These are phyloP conservation scores for Fusarium sp. DNA, from an alignment of 2,329 filamentous ascomycete species.

Conservation along the genomic window DNA sequence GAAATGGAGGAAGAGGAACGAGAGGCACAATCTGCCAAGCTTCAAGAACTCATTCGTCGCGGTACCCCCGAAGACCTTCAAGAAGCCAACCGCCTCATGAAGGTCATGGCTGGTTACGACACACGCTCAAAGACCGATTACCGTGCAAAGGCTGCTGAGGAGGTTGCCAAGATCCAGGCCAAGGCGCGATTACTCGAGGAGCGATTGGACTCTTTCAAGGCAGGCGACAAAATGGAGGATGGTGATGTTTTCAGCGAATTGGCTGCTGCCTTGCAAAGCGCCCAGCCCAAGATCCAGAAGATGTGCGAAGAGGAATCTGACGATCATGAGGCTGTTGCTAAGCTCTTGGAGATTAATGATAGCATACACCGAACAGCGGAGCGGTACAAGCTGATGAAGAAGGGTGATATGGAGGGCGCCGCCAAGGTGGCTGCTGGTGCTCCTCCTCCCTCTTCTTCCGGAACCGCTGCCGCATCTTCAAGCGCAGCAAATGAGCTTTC, in stretches of 20 bases:
- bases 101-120: constrained; percentile 98
- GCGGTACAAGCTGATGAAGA: constrained; percentile 94
- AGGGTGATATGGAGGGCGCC: constrained; percentile 88
- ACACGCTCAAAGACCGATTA: constrained; percentile 97
- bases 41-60: constrained; percentile 94
- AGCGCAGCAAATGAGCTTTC: constrained; percentile 78
- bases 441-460: constrained; percentile 64
- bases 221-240: constrained; percentile 80
- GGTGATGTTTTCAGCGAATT: constrained; percentile 84
- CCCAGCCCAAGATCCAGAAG: constrained; percentile 98
- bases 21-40: constrained; percentile 95
- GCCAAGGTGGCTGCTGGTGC: constrained; percentile 86
- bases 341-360: constrained; percentile 96
- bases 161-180: constrained; percentile 93
- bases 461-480: constrained; percentile 65
- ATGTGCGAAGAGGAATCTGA: constrained; percentile 99
- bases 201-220: constrained; percentile 85
- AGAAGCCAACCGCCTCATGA: constrained; percentile 98
- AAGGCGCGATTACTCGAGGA: constrained; percentile 94
- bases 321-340: constrained; percentile 94
- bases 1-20: constrained; percentile 99
- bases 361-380: constrained; percentile 98
- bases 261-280: constrained; percentile 87
- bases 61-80: constrained; percentile 93
- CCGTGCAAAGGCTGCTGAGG: constrained; percentile 95